These are phyloP conservation scores for Caulochytrium protostelioides DNA, from an alignment of 371 early-diverging fungal genomes.

Conservation along the genomic window DNA sequence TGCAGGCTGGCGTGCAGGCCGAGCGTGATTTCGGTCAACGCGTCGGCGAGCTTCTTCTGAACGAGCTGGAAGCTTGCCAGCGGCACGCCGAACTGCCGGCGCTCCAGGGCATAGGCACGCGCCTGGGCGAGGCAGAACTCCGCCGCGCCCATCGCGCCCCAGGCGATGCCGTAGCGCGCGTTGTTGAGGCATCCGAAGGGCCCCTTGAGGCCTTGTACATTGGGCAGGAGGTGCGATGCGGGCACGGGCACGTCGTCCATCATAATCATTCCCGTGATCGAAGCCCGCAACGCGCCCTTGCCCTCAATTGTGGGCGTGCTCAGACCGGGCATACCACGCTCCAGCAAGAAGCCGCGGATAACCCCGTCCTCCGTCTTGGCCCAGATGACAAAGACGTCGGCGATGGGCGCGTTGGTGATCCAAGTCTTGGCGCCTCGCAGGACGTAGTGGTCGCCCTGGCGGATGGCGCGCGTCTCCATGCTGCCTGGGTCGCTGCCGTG, in stretches of 20 bases:
- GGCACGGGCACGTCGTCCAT: slow-evolving; percentile 94
- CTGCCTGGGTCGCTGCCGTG: slow-evolving; percentile 87
- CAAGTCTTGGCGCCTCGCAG: slow-evolving; percentile 86
- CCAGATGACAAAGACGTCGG: slow-evolving; percentile 96
- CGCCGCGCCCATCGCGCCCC: slow-evolving; percentile 94
- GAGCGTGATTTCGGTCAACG: slow-evolving; percentile 77
- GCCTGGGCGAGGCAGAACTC: slow-evolving; percentile 77
- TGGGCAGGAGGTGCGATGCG: slow-evolving; percentile 64
- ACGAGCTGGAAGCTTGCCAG: slow-evolving; percentile 87
- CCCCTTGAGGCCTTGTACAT: slow-evolving; percentile 75
- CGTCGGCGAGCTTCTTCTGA: slow-evolving; percentile 91
- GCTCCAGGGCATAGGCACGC: slow-evolving; percentile 64
- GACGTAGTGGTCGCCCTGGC: slow-evolving; percentile 48
- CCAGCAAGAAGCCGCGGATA: slow-evolving; percentile 86
- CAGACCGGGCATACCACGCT: slow-evolving; percentile 68
- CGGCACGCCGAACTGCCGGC: slow-evolving; percentile 77
- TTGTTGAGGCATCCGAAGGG: slow-evolving; percentile 95
- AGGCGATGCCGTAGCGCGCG: slow-evolving; percentile 90
- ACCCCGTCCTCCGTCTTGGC: slow-evolving; percentile 73
- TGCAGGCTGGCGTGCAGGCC: slow-evolving; percentile 77
- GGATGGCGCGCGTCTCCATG: slow-evolving; percentile 79
- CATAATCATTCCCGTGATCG: slow-evolving; percentile 92
- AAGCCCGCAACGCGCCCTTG: slow-evolving; percentile 85
- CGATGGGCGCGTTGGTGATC: slow-evolving; percentile 96
- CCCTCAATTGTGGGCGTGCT: slow-evolving; percentile 76